These are phyloP conservation scores for Pholiota conissans DNA, from an alignment of 768 basidiomycete species.

Conservation along the genomic window DNA sequence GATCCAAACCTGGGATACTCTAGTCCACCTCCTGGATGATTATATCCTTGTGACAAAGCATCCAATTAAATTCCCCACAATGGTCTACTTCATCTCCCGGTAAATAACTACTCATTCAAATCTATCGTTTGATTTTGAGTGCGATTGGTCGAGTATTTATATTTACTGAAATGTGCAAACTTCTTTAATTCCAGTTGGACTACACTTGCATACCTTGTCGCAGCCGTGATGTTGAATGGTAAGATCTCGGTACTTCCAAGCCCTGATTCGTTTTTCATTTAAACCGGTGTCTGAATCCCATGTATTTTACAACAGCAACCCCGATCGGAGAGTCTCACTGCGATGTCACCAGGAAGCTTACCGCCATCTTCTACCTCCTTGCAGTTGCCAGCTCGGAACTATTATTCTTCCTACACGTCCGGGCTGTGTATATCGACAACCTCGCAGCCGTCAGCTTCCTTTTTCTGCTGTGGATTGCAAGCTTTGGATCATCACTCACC, in stretches of 20 bases:
- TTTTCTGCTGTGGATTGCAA: slow-evolving; percentile 11
- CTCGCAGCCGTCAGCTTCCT: slow-evolving; percentile 3
- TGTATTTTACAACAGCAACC: slow-evolving; percentile 5
- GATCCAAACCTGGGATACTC: slow-evolving; percentile 14
- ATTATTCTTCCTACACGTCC: slow-evolving; percentile 15
- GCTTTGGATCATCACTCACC: no score
- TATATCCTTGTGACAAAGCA: slow-evolving; percentile 5
- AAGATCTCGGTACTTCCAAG: neutral
- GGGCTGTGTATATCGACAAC: slow-evolving; percentile 15
- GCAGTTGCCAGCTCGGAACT: slow-evolving; percentile 6
- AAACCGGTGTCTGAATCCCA: no score
- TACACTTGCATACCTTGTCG: slow-evolving; percentile 7
- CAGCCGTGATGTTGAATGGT: slow-evolving; percentile 10
- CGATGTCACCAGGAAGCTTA: neutral
- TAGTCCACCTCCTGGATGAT: slow-evolving; percentile 8
- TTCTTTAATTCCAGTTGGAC: slow-evolving; percentile 3
- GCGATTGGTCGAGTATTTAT: no score
- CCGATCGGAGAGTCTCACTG: slow-evolving; percentile 20
- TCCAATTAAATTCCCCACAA: neutral
- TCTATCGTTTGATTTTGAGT: neutral
- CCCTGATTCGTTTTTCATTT: no score
- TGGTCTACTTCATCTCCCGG: slow-evolving; percentile 9
- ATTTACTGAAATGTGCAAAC: no score
- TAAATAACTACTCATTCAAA: no score
- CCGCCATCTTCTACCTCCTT: slow-evolving; percentile 3